Evolutionary conservation across 2,329 filamentous ascomycete species (phyloP).

Genomic region (Colletotrichum zoysiae): DNA sequence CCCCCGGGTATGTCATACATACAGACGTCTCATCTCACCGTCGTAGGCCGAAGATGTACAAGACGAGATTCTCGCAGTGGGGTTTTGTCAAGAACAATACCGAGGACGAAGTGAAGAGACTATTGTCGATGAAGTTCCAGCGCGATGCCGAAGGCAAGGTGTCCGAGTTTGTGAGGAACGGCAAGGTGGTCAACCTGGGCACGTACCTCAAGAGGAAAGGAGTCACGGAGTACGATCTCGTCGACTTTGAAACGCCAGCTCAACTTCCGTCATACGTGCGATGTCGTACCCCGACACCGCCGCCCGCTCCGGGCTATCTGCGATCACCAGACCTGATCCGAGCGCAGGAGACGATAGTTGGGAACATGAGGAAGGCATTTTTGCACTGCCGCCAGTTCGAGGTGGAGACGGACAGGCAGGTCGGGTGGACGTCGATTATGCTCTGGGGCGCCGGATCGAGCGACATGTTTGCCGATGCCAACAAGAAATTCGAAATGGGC

Average conservation of each 20-base stretch:
- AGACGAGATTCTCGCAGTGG: slow-evolving; percentile 68
- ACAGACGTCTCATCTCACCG: slow-evolving; percentile 36
- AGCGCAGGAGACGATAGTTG: slow-evolving; percentile 58
- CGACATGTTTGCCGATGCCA: slow-evolving; percentile 59
- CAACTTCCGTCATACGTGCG: slow-evolving; percentile 59
- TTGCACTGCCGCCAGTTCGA: slow-evolving; percentile 59
- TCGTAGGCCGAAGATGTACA: slow-evolving; percentile 66
- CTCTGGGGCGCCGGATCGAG: slow-evolving; percentile 60
- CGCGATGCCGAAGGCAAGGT: slow-evolving; percentile 66
- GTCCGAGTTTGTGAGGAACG: slow-evolving; percentile 65
- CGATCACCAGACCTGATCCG: slow-evolving; percentile 58
- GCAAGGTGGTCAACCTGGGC: slow-evolving; percentile 63
- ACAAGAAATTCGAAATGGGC: slow-evolving; percentile 56
- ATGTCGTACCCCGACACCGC: slow-evolving; percentile 60
- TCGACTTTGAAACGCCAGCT: slow-evolving; percentile 59
- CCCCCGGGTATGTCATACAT: no score
- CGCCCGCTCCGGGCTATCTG: slow-evolving; percentile 56
- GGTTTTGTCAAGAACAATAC: slow-evolving; percentile 68
- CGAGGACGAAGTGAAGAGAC: slow-evolving; percentile 64
- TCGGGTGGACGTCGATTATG: slow-evolving; percentile 58
- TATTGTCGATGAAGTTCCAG: slow-evolving; percentile 65
- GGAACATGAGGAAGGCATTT: slow-evolving; percentile 60
- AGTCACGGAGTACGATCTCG: slow-evolving; percentile 65
- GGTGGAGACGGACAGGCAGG: slow-evolving; percentile 52
- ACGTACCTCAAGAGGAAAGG: slow-evolving; percentile 67